Percentiles rank a stretch among this genome's conserved stretches.
These are phyloP conservation scores for Xerocomus potaroensis DNA, from an alignment of 768 basidiomycete species.

Conservation along the genomic window DNA sequence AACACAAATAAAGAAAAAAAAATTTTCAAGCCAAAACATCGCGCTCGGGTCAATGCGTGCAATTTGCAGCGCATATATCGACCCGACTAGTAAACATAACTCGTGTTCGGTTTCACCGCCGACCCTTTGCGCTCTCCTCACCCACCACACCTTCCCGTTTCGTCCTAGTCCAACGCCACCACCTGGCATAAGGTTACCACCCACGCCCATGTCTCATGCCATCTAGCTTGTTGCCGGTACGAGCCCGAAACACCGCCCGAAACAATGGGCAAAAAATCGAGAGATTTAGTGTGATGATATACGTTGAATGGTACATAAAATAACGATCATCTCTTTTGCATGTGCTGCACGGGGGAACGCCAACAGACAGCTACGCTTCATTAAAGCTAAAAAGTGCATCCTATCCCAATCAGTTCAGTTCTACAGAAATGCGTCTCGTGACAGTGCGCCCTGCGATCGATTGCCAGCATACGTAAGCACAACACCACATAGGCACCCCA, in stretches of 20 bases:
- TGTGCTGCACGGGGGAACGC: too few species aligned
- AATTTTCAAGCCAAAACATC: neutral
- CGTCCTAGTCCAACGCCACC: conserved; percentile 15
- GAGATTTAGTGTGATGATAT: too few species aligned
- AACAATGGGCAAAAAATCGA: too few species aligned
- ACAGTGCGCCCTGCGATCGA: conserved; percentile 40
- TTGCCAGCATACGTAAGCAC: conserved; percentile 24
- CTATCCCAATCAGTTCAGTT: too few species aligned
- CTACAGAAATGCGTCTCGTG: conserved; percentile 53
- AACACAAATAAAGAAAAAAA: neutral
- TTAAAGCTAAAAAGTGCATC: too few species aligned
- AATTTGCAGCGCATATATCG: too few species aligned
- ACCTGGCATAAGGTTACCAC: neutral
- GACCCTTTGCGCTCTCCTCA: neutral
- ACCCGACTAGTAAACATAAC: neutral
- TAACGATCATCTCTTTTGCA: too few species aligned
- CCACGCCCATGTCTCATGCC: too few species aligned
- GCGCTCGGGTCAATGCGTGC: conserved; percentile 11
- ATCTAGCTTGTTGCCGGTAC: too few species aligned
- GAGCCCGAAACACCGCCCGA: neutral
- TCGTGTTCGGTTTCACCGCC: neutral
- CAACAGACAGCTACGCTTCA: too few species aligned
- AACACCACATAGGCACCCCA: neutral
- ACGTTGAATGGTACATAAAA: neutral
- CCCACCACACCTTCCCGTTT: conserved; percentile 11